Percentiles rank a stretch among this genome's conserved stretches.
These are phyloP conservation scores for Penicillium atrosanguineum DNA, from an alignment of 495 filamentous ascomycete species.

Conservation along the genomic window DNA sequence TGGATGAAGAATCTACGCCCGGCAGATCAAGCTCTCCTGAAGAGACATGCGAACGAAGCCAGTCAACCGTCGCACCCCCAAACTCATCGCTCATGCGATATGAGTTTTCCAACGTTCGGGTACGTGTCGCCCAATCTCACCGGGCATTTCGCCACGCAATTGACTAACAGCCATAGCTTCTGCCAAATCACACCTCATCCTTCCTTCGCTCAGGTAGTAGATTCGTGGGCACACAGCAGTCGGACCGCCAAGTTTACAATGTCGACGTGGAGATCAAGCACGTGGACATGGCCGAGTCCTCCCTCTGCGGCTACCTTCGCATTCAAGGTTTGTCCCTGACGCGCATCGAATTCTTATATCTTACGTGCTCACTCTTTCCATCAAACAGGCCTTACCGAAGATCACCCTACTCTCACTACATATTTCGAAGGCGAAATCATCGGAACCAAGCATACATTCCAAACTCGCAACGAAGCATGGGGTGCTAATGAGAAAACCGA, in stretches of 20 bases:
- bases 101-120: slow-evolving; percentile 65
- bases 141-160: slow-evolving; percentile 5
- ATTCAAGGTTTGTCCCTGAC: slow-evolving; percentile 75
- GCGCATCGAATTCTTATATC: slow-evolving; percentile 16
- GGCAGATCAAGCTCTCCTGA: slow-evolving; percentile 36
- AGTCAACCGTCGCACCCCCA: slow-evolving; percentile 29
- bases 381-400: slow-evolving; percentile 77
- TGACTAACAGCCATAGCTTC: slow-evolving; percentile 28
- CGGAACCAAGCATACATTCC: slow-evolving; percentile 88
- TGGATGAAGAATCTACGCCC: slow-evolving; percentile 35
- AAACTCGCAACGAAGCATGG: slow-evolving; percentile 86
- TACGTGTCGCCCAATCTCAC: slow-evolving; percentile 32
- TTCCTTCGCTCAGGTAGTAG: slow-evolving; percentile 84
- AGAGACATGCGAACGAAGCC: slow-evolving; percentile 27
- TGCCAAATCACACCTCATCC: slow-evolving; percentile 64
- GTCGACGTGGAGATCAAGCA: slow-evolving; percentile 97
- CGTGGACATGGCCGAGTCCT: slow-evolving; percentile 92
- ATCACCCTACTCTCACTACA: slow-evolving; percentile 93
- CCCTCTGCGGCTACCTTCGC: slow-evolving; percentile 90
- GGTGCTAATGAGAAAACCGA: slow-evolving; percentile 91
- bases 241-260: slow-evolving; percentile 85
- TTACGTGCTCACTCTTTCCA: slow-evolving; percentile 5
- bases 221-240: slow-evolving; percentile 88
- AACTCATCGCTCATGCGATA: slow-evolving; percentile 54
- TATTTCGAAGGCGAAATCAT: slow-evolving; percentile 99